Evolutionary conservation across 345 rosid genomes (phyloP).

Genomic region (Balakata baccata): DNA sequence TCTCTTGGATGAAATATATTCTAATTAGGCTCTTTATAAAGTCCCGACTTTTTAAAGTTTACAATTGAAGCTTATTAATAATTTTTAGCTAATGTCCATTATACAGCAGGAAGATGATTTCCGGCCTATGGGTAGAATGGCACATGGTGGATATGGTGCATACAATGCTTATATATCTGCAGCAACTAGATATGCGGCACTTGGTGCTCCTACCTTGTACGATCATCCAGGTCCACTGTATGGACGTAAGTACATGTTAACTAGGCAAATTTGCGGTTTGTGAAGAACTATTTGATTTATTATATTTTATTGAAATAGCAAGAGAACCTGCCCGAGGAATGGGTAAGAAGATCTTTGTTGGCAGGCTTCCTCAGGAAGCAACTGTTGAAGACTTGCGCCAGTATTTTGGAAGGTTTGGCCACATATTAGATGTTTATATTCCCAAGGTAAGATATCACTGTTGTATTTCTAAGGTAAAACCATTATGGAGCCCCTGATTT

Average conservation of each 20-base stretch:
- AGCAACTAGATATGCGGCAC: conserved; percentile 91
- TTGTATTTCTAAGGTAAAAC: neutral
- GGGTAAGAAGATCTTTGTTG: conserved; percentile 92
- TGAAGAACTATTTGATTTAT: neutral
- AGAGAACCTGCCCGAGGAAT: conserved; percentile 65
- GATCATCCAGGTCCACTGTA: conserved; percentile 74
- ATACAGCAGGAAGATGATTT: conserved; percentile 73
- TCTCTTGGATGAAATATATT: conserved; percentile 4
- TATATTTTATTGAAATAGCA: conserved; percentile 41
- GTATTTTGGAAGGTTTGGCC: conserved; percentile 93
- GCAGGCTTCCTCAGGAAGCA: conserved; percentile 98
- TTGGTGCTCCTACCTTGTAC: conserved; percentile 91
- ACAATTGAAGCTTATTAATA: neutral
- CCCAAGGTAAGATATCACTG: conserved; percentile 48
- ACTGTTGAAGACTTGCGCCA: conserved; percentile 74
- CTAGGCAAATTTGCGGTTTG: neutral
- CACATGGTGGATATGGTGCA: conserved; percentile 90
- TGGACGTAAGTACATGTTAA: conserved; percentile 61
- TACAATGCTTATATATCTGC: conserved; percentile 97
- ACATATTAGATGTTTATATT: conserved; percentile 80
- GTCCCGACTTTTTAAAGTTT: neutral
- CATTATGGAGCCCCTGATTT: too few species aligned
- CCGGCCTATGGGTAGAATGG: conserved; percentile 62
- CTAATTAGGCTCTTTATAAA: neutral
- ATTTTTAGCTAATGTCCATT: conserved; percentile 5